Evolutionary conservation across 805 yeast species (phyloP), one percentile per base, ranked within the genome.

Genomic region (Candida xyloterini): DNA sequence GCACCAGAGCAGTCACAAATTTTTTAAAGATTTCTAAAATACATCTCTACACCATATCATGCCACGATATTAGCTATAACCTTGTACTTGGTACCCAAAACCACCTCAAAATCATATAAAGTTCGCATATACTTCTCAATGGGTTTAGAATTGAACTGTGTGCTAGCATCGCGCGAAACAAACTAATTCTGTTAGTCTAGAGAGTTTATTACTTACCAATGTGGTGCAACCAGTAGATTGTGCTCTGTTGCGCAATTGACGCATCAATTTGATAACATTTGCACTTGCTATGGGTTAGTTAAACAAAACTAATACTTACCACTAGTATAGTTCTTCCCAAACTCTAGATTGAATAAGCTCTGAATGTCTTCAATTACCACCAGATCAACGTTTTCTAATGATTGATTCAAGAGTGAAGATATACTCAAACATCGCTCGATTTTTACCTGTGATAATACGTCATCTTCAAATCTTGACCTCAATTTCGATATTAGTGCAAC

Each of bases 361-460:
- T 47, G 47, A 6, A 61, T 32, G 30, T 61, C 64, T 40, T 60
- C 60, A 11, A 61, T 42, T 3, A 61, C 51, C 10, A 58, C 21
- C 11, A 52, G 30, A 16, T 46, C 44, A 25, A 18, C 35, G 13
- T 25, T 23, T 9, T 31, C 36, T 11, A 29, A 14, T 3, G 37
- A 22, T 22, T 27, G 11, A 11, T 30, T 25, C n/a, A 31, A 10
- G 11, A 54, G 26, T 7, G 48, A 34, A 6, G 31, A 32, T 13
- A 56, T 27, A 11, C 35, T 40, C 27, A 46, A 44, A 33, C 54
- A 48, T 20, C 54, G 42, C 8, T 36, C 42, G 27, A 45, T 35
- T 5, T 28, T 33, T 5, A 46, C 47, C 15, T 43, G 25, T n/a
- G 29, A 28, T 11, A 39, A 18, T 13, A 25, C 38, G 5, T 16